Percentiles rank a stretch among this genome's conserved stretches.
Conservation (phyloP, 2,329 filamentous ascomycete species). For the Talaromyces sp. region DNA sequence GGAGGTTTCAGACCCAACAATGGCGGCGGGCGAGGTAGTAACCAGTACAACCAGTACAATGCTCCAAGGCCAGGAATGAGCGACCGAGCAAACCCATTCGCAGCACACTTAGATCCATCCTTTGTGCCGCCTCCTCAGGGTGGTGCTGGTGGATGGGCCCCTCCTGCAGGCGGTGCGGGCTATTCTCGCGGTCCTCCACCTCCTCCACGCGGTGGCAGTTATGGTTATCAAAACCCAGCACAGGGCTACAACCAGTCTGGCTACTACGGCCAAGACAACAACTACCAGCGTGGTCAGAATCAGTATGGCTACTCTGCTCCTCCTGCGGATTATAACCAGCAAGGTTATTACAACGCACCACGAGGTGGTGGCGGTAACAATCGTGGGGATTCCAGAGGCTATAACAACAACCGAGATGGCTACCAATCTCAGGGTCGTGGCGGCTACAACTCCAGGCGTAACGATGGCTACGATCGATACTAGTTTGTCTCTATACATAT, state of each 20-base stretch:
- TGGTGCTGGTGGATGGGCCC: slow-evolving; percentile 33
- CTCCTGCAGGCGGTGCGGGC: slow-evolving; percentile 28
- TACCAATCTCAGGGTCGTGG: slow-evolving; percentile 22
- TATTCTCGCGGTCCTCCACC: slow-evolving; percentile 38
- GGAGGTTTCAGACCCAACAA: slow-evolving; percentile 32
- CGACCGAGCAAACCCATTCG: slow-evolving; percentile 45
- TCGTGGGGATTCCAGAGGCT: slow-evolving; percentile 20
- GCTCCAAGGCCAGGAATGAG: slow-evolving; percentile 19
- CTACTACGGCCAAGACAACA: slow-evolving; percentile 26
- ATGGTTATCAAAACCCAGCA: slow-evolving; percentile 23
- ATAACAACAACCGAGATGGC: slow-evolving; percentile 23
- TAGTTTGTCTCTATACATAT: slow-evolving; percentile 17
- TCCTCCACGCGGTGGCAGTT: slow-evolving; percentile 36
- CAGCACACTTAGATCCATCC: slow-evolving; percentile 46
- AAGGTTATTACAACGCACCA: slow-evolving; percentile 26
- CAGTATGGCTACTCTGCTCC: slow-evolving; percentile 21
- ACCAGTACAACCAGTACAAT: slow-evolving; percentile 51
- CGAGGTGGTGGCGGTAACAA: slow-evolving; percentile 20
- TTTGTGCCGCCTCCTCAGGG: slow-evolving; percentile 35
- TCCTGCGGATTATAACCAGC: slow-evolving; percentile 24
- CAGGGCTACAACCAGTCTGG: slow-evolving; percentile 22
- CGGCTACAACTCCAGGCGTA: slow-evolving; percentile 27
- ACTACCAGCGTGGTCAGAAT: slow-evolving; percentile 26
- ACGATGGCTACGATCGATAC: slow-evolving; percentile 41
- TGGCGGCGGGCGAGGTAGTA: slow-evolving; percentile 44